These are phyloP conservation scores for Calonectria multiphialidica DNA, from an alignment of 2,329 filamentous ascomycete genomes.

Conservation along the genomic window DNA sequence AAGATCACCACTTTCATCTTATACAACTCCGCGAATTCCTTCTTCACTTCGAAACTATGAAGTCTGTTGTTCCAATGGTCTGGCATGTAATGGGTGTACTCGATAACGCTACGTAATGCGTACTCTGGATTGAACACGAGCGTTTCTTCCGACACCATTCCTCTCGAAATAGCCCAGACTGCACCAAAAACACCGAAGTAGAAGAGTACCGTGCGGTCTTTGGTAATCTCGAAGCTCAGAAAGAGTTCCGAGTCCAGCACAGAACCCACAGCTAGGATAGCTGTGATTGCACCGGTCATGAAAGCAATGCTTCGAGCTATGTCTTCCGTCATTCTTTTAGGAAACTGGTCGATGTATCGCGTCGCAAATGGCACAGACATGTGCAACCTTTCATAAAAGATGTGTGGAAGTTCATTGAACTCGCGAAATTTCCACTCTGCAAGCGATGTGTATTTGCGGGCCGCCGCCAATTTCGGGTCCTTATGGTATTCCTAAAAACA, in stretches of 20 bases:
- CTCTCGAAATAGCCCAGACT: conserved; percentile 86
- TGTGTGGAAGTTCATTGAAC: conserved; percentile 95
- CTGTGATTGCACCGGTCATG: conserved; percentile 86
- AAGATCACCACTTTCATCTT: conserved; percentile 94
- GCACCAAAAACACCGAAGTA: conserved; percentile 87
- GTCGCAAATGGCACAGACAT: conserved; percentile 96
- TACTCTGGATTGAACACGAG: conserved; percentile 93
- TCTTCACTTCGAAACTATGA: conserved; percentile 94
- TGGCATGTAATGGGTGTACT: conserved; percentile 93
- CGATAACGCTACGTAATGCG: conserved; percentile 87
- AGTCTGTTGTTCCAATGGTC: conserved; percentile 88
- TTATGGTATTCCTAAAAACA: conserved; percentile 87
- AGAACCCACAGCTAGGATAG: conserved; percentile 85
- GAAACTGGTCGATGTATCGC: conserved; percentile 94
- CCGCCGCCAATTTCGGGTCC: conserved; percentile 87
- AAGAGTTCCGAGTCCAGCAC: conserved; percentile 93
- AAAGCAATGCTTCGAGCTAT: conserved; percentile 88
- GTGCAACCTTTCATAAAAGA: conserved; percentile 89
- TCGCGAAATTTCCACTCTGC: conserved; percentile 99
- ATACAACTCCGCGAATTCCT: conserved; percentile 90
- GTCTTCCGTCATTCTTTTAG: conserved; percentile 93
- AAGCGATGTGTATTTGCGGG: conserved; percentile 88
- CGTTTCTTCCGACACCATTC: conserved; percentile 88
- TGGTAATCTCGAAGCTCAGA: conserved; percentile 90
- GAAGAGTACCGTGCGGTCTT: conserved; percentile 89